These are phyloP conservation scores for Mucor mucedo DNA, from an alignment of 371 early-diverging fungal genomes.

Conservation along the genomic window DNA sequence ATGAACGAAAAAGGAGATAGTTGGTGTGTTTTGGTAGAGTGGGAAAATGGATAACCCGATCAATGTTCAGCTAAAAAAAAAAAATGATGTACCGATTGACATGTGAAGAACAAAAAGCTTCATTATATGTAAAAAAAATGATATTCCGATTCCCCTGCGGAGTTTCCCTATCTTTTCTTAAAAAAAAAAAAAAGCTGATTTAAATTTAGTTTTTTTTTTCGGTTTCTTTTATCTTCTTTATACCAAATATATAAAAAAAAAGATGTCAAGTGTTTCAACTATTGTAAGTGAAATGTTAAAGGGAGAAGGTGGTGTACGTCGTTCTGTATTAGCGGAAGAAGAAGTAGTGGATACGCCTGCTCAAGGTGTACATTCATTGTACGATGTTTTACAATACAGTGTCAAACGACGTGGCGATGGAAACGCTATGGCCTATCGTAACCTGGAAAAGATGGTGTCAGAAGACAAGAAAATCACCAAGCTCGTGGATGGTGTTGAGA, in stretches of 20 bases:
- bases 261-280: constrained; percentile 11
- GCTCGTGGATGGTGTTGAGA: constrained; percentile 66
- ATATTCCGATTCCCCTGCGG: not conserved
- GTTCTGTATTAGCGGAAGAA: constrained; percentile 58
- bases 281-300: constrained; percentile 7
- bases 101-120: constrained; percentile 5
- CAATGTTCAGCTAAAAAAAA: too few species aligned
- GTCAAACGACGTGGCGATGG: constrained; percentile 50
- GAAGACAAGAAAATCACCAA: constrained; percentile 83
- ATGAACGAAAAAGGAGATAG: too few species aligned
- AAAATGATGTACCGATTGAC: not conserved
- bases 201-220: not conserved
- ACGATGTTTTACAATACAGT: constrained; percentile 69
- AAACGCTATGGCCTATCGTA: constrained; percentile 70
- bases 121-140: not conserved
- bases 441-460: constrained; percentile 67
- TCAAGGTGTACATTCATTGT: constrained; percentile 68
- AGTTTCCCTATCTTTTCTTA: not conserved
- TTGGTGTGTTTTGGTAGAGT: too few species aligned
- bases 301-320: constrained; percentile 59
- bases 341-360: constrained; percentile 58
- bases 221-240: constrained; percentile 8
- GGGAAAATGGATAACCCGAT: too few species aligned
- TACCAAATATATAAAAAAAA: constrained; percentile 1
- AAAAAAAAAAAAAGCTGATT: not conserved